Base-by-base conservation (phyloP, 768 basidiomycete genomes). In the Amylocystis lapponica region DNA sequence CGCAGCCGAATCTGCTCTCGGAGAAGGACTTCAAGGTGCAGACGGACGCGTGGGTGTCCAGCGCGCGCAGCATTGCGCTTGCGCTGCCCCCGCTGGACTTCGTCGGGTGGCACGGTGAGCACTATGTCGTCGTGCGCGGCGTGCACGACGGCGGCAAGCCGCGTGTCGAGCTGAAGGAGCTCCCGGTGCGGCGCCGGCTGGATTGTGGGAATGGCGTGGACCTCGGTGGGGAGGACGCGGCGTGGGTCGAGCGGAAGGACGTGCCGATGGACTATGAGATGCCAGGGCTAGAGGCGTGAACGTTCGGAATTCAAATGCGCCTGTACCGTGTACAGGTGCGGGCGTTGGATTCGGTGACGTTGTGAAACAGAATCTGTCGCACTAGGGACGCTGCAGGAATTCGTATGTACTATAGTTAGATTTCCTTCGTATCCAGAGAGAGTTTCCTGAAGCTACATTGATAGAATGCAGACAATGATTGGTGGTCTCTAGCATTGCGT, bases 181-280 rank as follows among this genome's bases (percentile, higher is more conserved):
- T 83, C 23, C 80, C 81, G 4, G 63, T 75, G 30, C 62, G 79
- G 41, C 58, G 78, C 39, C 56, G 78, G 29, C 55, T 81, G 41
- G 81, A 83, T 56, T 81, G 79, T 54, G 79, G 76, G 32, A 80
- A 76, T 50, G 79, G 79, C 25, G 78, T 83, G 16, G 79, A 83
- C 60, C 59, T 83, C 40, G 80, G 79, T 13, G 68, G 71, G 29
- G 75, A 75, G 26, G 79, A 81, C 55, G 77, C 74, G 23, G 68
- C 74, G 33, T 83, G 81, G 81, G 60, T 81, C 57, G 81, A 82
- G 63, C 66, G 80, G 54, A 83, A 80, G 63, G 81, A 85, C 50
- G 77, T 85, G n/a, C 81, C 81, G 43, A 81, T 83, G 65, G 81
- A 83, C 60, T 83, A 81, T 62, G 81, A 83, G 65, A 71, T 74